Base-by-base conservation (phyloP, 176 grass and related monocot species). In the Lolium rigidum region DNA sequence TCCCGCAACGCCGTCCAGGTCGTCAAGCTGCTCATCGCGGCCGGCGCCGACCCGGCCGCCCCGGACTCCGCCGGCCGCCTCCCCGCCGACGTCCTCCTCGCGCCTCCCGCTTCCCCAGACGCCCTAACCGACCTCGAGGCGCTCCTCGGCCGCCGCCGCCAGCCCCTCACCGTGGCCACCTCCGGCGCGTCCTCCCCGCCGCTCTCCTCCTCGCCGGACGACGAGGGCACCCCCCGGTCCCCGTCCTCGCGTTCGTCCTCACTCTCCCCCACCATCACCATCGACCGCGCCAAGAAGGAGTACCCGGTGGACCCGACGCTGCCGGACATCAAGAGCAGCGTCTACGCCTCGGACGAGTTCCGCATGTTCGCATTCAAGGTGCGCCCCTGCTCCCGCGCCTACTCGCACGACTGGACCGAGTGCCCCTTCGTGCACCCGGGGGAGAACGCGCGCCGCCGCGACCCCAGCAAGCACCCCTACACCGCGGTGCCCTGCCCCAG, bases 361-460 rank as follows among this genome's bases (percentile, higher is more conserved):
- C 93, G 95, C 82, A 97, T 97, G 92, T 95, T 89, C 49, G 86
- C 90, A 0, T 97, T 97, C 84, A 97, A 97, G 84, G 90, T 97
- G 60, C 86, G 95, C 1, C 92, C 95, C 1, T 97, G 95, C 87
- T 97, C 95, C 47, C 82, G 95, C 51, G 95, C 95, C 2, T 95
- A 95, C 80, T 95, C 92, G 4, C 92, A 97, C 13, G 95, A 97
- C 89, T 97, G 95, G 95, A 97, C 95, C 0, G 95, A 97, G 87
- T 97, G 92, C 80, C 95, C 95, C 0, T 97, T 97, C 64, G 92
- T 95, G 67, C 95, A 95, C 16, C 95, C 95, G 0, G 95, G 95
- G 0, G 95, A 97, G 63, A 97, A 97, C 21, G 95, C 95, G 0
- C 87, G 95, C 81, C 93, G 95, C 49, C 92, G 95, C 14, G 93